A percentile compares a stretch with the other conserved stretches of the same genome.
phyloP scores from a whole-genome alignment of 1,139 yeast species.

The Candida gigantensis region DNA sequence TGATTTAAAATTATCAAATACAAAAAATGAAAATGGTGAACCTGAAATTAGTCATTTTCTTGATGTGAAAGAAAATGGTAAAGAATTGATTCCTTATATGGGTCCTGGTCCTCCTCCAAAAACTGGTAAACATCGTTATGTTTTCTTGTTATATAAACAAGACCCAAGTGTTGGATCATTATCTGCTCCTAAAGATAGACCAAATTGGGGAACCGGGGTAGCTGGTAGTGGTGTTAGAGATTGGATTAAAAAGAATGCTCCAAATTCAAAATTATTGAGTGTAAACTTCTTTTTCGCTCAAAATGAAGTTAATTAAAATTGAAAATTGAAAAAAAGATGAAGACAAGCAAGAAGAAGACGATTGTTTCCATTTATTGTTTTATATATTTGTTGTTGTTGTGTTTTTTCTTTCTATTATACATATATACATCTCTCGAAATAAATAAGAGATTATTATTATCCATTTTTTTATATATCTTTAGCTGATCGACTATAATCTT shows the following conservation, averaged over 20 bases:
- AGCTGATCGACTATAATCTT: conserved; percentile 48
- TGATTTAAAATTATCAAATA: conserved; percentile 53
- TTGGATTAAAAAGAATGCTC: conserved; percentile 66
- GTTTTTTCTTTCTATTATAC: neutral
- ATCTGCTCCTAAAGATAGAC: conserved; percentile 57
- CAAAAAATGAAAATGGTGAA: conserved; percentile 26
- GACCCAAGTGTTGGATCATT: conserved; percentile 35
- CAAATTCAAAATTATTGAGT: conserved; percentile 62
- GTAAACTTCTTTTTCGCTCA: conserved; percentile 81
- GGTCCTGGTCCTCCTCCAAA: conserved; percentile 88
- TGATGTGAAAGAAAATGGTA: conserved; percentile 42
- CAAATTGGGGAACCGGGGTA: conserved; percentile 81
- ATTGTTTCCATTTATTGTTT: too few species aligned
- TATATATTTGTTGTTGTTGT: neutral
- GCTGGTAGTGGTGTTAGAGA: conserved; percentile 77
- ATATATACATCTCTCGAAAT: too few species aligned
- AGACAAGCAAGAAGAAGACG: too few species aligned
- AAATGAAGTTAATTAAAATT: conserved; percentile 44
- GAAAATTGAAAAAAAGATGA: too few species aligned
- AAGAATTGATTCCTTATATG: conserved; percentile 45
- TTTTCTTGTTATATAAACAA: conserved; percentile 72
- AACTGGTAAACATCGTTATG: conserved; percentile 83
- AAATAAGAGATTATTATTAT: too few species aligned
- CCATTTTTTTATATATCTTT: conserved; percentile 11
- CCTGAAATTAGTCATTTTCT: conserved; percentile 37